Base-by-base conservation (phyloP, 23 red algal species). In the Pyropia haitanensis region DNA sequence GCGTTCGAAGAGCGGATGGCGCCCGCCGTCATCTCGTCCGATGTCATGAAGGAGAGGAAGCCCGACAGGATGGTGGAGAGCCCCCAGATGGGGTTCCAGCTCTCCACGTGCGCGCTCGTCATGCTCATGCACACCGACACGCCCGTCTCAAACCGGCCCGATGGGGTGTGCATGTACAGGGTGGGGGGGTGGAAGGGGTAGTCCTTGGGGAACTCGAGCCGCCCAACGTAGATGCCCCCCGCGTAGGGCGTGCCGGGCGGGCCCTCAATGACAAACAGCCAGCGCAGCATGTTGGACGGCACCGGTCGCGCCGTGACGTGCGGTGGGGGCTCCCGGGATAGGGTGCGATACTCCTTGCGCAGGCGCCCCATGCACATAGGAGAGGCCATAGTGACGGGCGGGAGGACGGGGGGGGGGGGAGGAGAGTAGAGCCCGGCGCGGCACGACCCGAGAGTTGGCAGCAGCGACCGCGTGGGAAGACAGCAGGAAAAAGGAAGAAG, bases 131-230 rank as follows among this genome's bases (percentile, higher is more conserved):
- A 95, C 17, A 95, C 59, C 56, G 80, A 80, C 22, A 73, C 70
- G 60, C 86, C 77, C 32, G 73, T 67, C 39, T 88, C 75, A 63
- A 87, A 87, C 20, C 90, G 66, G 56, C 90, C 90, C 46, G 77
- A 74, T 5, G 90, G 90, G 5, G 90, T 95, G 63, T 55, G 78
- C 73, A 95, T 82, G 58, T 88, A 95, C 5, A 95, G 72, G 39
- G 57, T 60, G 57, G 90, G 90, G 21, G 90, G 90, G 32, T 95
- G 86, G 80, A 76, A 95, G 14, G 90, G 90, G 71, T 88, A 95
- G 28, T 80, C 71, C 61, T 87, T 70, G 17, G 90, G 90, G 71
- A 95, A 95, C 21, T 63, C 67, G 34, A 95, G 60, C 29, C 73
- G 60, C 19, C 90, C 90, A 63, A 95, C 73, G 68, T 81, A 95